A percentile compares a stretch with the other conserved stretches of the same genome.
phyloP scores from a whole-genome alignment of 352 stramenopile genomes.

The Phytophthora tubulina region DNA sequence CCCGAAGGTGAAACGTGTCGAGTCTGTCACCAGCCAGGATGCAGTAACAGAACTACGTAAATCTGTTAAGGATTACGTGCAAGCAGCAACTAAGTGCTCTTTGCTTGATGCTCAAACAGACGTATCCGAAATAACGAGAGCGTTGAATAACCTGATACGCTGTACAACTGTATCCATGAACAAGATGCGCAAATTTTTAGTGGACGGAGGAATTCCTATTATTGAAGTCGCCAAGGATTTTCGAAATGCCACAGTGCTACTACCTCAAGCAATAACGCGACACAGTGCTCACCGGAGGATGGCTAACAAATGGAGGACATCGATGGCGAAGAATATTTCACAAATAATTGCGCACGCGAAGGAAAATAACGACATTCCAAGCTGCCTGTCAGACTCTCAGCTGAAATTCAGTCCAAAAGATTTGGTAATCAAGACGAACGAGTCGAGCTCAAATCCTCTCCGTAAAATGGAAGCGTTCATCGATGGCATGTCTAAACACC shows the following conservation, averaged over 20 bases:
- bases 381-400: background rate
- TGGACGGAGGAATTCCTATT: background rate
- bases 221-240: background rate
- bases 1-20: background rate
- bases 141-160: background rate
- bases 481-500: background rate
- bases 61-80: too few relatives aligned
- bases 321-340: too few relatives aligned
- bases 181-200: background rate
- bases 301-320: too few relatives aligned
- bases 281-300: background rate
- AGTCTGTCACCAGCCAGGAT: too few relatives aligned
- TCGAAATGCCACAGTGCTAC: background rate
- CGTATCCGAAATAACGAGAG: too few relatives aligned
- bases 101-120: too few relatives aligned
- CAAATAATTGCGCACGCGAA: background rate
- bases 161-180: background rate
- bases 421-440: background rate
- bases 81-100: too few relatives aligned
- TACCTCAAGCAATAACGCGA: background rate
- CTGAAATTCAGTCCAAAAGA: background rate
- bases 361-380: background rate
- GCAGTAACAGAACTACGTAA: too few relatives aligned
- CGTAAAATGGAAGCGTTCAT: slow-evolving; percentile 13
- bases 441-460: background rate